These are phyloP conservation scores for Lasiodiplodia hormozganensis DNA, from an alignment of 2,329 filamentous ascomycete genomes.

Conservation along the genomic window DNA sequence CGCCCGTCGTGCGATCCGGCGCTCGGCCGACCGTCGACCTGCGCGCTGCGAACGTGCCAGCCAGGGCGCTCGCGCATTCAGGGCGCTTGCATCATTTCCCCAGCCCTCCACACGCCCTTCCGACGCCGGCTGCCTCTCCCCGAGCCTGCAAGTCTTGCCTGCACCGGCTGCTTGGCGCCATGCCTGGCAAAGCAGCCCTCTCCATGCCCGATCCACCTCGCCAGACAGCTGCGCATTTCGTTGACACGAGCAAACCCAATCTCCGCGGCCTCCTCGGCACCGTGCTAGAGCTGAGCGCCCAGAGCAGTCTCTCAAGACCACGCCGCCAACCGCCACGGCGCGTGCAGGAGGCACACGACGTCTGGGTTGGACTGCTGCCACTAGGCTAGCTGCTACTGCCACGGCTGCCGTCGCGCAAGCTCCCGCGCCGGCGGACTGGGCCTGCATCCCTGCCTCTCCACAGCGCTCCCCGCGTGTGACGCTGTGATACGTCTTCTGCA, in stretches of 20 bases:
- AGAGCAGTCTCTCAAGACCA: background rate
- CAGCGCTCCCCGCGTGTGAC: constrained; percentile 7
- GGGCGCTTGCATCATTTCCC: constrained; percentile 14
- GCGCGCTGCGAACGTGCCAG: constrained; percentile 7
- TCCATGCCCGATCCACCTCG: background rate
- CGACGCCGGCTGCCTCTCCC: background rate
- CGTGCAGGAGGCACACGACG: background rate
- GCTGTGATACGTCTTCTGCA: background rate
- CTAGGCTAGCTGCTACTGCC: constrained; percentile 14
- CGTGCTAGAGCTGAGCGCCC: too few species aligned
- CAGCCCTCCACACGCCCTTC: constrained; percentile 13
- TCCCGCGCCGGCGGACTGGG: constrained; percentile 25
- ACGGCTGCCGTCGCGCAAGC: constrained; percentile 23
- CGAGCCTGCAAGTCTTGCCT: constrained; percentile 3
- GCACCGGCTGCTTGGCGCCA: constrained; percentile 11
- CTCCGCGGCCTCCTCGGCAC: constrained; percentile 5
- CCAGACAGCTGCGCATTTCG: background rate
- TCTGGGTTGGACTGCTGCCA: background rate
- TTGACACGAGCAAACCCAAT: background rate
- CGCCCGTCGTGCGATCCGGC: constrained; percentile 17
- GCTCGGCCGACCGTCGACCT: constrained; percentile 19
- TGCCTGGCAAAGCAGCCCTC: background rate
- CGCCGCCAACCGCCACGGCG: too few species aligned
- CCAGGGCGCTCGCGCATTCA: background rate
- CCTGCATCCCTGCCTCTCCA: constrained; percentile 20